Percentiles rank a stretch among this genome's conserved stretches.
Conservation (phyloP, 2,329 filamentous ascomycete genomes). For the Lecanicillium sp. region DNA sequence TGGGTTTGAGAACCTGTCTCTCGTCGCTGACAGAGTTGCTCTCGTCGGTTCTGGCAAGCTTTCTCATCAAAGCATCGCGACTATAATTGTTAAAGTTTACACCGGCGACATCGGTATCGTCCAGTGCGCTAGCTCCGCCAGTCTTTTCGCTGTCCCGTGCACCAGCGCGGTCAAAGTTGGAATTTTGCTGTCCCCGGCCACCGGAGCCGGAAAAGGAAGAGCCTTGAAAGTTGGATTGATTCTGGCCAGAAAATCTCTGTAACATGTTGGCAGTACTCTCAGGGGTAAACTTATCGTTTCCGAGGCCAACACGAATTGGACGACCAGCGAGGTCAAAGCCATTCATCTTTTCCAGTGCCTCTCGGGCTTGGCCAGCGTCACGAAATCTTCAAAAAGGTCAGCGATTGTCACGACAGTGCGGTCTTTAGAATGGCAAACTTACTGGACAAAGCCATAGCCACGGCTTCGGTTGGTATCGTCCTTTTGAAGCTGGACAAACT, state of each 20-base stretch:
- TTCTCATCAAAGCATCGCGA: constrained; percentile 96
- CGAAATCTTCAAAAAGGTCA: constrained; percentile 58
- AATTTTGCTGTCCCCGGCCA: constrained; percentile 75
- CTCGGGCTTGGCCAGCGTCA: constrained; percentile 82
- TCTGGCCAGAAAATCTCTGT: constrained; percentile 82
- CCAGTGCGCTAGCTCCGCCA: constrained; percentile 84
- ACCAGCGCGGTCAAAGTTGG: constrained; percentile 84
- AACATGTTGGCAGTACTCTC: constrained; percentile 90
- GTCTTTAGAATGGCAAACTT: constrained; percentile 31
- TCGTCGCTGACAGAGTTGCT: constrained; percentile 57
- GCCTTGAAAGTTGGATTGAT: constrained; percentile 61
- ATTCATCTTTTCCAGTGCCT: constrained; percentile 98
- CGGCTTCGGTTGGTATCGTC: constrained; percentile 85
- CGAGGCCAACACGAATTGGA: constrained; percentile 95
- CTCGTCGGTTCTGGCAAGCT: constrained; percentile 93
- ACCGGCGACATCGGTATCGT: constrained; percentile 94
- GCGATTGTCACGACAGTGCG: constrained; percentile 10
- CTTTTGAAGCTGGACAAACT: constrained; percentile 96
- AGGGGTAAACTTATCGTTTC: constrained; percentile 99
- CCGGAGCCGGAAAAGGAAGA: constrained; percentile 87
- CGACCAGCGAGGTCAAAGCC: constrained; percentile 96
- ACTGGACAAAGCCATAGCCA: constrained; percentile 99
- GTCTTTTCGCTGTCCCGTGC: constrained; percentile 85
- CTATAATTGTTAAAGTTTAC: constrained; percentile 99
- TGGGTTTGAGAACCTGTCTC: constrained; percentile 66